Evolutionary conservation across 257 asterid species (phyloP).

Genomic region (Haberlea rhodopensis): DNA sequence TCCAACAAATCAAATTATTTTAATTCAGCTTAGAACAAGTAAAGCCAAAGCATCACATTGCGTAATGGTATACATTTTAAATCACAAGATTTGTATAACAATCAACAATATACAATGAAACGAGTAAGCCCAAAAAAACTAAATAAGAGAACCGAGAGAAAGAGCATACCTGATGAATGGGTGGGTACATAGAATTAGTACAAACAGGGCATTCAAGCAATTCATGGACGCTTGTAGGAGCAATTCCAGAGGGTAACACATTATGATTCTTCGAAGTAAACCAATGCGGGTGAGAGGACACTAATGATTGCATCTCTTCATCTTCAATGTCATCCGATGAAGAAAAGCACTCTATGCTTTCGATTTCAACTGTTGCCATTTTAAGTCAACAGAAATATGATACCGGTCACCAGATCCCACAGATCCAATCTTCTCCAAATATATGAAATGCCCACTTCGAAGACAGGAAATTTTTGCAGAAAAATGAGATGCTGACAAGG

Average conservation of each 20-base stretch:
- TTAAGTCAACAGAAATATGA: conserved; percentile 16
- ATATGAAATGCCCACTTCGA: conserved; percentile 11
- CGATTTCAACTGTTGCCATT: conserved; percentile 58
- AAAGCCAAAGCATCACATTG: conserved; percentile 11
- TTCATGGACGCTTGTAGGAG: conserved; percentile 74
- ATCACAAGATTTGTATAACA: conserved; percentile 1
- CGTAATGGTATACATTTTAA: too few species aligned
- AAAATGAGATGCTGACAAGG: neutral
- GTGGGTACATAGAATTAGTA: conserved; percentile 90
- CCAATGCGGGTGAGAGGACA: conserved; percentile 35
- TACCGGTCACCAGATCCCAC: too few species aligned
- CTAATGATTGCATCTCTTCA: conserved; percentile 65
- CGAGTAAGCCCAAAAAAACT: neutral
- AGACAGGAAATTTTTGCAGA: conserved; percentile 5
- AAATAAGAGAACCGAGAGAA: conserved; percentile 1
- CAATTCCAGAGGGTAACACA: conserved; percentile 46
- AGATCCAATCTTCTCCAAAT: conserved; percentile 20
- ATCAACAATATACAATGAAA: neutral
- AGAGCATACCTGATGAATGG: conserved; percentile 72
- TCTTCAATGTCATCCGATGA: conserved; percentile 71
- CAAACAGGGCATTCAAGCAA: conserved; percentile 93
- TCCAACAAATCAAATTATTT: neutral
- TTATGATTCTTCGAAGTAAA: conserved; percentile 47
- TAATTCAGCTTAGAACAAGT: neutral
- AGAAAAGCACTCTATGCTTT: conserved; percentile 69